Percentiles rank a stretch among this genome's conserved stretches.
phyloP scores from a whole-genome alignment of 805 yeast species.

The Yamadazyma ubonensis region DNA sequence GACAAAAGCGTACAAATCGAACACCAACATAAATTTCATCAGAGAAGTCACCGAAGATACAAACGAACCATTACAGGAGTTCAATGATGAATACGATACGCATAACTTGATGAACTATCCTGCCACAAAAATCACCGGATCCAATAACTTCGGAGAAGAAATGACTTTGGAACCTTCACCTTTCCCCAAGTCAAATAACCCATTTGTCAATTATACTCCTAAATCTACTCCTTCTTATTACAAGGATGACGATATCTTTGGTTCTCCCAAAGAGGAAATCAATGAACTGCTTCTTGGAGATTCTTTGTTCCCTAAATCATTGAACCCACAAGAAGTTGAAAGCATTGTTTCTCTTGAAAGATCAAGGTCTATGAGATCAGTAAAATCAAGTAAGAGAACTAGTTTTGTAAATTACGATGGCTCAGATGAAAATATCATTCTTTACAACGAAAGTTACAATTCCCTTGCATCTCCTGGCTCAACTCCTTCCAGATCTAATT shows the following conservation, averaged over 20 bases:
- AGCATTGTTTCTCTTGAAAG: constrained; percentile 73
- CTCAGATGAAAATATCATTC: constrained; percentile 40
- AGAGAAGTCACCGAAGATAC: constrained; percentile 29
- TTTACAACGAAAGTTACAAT: constrained; percentile 18
- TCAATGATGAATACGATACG: constrained; percentile 19
- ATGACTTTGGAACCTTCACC: constrained; percentile 24
- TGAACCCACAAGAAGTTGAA: constrained; percentile 67
- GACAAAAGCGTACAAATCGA: constrained; percentile 15
- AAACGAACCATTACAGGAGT: constrained; percentile 15
- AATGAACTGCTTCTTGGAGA: constrained; percentile 40
- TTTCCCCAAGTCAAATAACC: constrained; percentile 18
- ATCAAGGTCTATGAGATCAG: constrained; percentile 56
- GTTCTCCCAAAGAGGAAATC: constrained; percentile 26
- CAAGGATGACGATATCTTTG: constrained; percentile 21
- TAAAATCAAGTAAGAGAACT: constrained; percentile 37
- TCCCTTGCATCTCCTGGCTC: constrained; percentile 18
- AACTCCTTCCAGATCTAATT: constrained; percentile 31
- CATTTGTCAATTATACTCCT: constrained; percentile 12
- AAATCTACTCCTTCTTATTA: not conserved
- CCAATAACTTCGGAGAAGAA: constrained; percentile 27
- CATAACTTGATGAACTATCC: constrained; percentile 24
- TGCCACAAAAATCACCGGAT: constrained; percentile 22
- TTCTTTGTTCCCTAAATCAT: constrained; percentile 67
- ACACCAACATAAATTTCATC: constrained; percentile 23
- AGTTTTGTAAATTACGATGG: constrained; percentile 42